Conservation (phyloP, 208 protist species). For the Tetramitus jugosus region DNA sequence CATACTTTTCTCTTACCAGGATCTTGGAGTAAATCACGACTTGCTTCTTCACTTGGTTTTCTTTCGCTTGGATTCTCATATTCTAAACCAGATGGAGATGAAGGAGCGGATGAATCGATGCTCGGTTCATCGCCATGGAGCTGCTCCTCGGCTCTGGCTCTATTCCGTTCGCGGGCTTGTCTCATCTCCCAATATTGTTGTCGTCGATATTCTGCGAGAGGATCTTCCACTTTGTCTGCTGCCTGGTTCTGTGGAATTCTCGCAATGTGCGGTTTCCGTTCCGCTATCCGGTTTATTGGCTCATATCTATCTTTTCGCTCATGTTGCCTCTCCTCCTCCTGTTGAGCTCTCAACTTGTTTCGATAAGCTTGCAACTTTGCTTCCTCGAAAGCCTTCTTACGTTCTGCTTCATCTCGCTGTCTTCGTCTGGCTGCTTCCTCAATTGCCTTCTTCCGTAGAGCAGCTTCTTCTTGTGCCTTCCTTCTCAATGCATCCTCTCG, state of each 20-base stretch:
- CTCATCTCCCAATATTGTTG: constrained; percentile 76
- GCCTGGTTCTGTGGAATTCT: background rate
- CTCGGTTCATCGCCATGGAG: background rate
- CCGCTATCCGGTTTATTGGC: background rate
- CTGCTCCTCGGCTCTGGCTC: constrained; percentile 41
- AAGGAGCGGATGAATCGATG: too few relatives aligned
- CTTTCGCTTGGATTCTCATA: background rate
- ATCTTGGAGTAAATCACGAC: too few relatives aligned
- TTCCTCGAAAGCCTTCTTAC: background rate
- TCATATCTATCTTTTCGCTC: background rate
- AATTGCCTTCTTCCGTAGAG: background rate
- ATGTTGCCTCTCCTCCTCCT: background rate
- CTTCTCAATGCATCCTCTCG: background rate
- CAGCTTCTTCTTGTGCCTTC: background rate
- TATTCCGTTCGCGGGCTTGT: constrained; percentile 64
- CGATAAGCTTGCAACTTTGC: background rate
- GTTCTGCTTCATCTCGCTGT: background rate
- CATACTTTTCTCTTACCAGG: too few relatives aligned
- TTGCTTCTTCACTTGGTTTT: background rate
- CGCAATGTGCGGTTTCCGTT: too few relatives aligned
- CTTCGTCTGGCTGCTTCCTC: too few relatives aligned
- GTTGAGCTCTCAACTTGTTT: constrained; percentile 2
- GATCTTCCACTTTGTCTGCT: background rate
- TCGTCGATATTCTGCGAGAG: constrained; percentile 42
- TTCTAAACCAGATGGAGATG: too few relatives aligned